Evolutionary conservation across 163 green algal species (phyloP).

Genomic region (Chlorella variabilis): DNA sequence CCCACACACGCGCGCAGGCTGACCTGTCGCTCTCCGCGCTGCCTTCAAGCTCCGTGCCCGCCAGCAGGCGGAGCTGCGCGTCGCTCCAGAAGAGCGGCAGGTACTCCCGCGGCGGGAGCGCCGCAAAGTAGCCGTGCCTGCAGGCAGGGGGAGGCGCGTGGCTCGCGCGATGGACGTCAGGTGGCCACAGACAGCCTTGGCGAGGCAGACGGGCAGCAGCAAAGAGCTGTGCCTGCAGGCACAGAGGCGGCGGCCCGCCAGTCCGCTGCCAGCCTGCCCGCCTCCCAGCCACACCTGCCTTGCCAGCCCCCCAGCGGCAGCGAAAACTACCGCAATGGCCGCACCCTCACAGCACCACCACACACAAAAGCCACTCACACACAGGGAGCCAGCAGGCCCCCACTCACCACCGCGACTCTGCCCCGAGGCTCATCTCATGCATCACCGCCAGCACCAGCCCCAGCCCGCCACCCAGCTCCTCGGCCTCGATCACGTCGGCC

Average conservation of each 20-base stretch:
- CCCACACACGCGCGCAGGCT: no score
- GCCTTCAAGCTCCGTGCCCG: conserved; percentile 69
- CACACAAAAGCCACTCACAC: neutral
- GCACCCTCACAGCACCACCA: no score
- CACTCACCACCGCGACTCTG: conserved; percentile 58
- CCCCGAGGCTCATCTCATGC: conserved; percentile 66
- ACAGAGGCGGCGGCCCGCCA: no score
- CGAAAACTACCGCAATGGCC: no score
- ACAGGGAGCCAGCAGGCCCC: neutral
- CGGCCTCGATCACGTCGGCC: conserved; percentile 61
- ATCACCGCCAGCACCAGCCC: conserved; percentile 79
- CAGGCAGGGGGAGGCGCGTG: neutral
- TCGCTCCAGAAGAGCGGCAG: conserved; percentile 84
- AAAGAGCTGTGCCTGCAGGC: no score
- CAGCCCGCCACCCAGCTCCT: conserved; percentile 68
- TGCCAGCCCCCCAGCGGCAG: neutral
- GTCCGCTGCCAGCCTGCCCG: no score
- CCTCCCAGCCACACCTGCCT: no score
- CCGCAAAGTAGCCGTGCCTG: conserved; percentile 82
- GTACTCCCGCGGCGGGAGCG: conserved; percentile 73
- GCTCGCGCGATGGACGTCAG: no score
- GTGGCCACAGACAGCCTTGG: no score
- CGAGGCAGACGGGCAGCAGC: no score
- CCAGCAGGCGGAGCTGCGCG: conserved; percentile 61
- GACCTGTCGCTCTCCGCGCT: conserved; percentile 61